These are phyloP conservation scores for Colletotrichum agaves DNA, from an alignment of 2,329 filamentous ascomycete genomes.

Conservation along the genomic window DNA sequence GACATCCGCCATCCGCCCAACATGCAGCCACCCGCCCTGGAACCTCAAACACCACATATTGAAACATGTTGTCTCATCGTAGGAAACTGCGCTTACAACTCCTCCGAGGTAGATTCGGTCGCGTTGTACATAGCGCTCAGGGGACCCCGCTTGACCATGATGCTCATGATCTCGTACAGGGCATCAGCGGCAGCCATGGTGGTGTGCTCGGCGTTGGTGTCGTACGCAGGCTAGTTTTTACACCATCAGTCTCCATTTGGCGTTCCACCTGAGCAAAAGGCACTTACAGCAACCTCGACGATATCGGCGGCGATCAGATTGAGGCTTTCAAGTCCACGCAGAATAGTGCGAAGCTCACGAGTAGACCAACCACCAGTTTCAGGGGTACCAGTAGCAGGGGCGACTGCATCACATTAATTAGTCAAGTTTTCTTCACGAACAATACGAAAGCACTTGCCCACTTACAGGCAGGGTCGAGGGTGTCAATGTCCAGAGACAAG, in stretches of 20 bases:
- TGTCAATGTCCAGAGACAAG: conserved; percentile 87
- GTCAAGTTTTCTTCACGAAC: background rate
- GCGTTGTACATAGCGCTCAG: conserved; percentile 55
- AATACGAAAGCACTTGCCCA: background rate
- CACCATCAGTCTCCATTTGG: background rate
- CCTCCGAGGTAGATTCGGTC: conserved; percentile 26
- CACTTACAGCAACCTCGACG: conserved; percentile 72
- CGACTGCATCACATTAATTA: conserved; percentile 56
- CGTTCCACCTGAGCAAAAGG: background rate
- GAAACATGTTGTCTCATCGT: background rate
- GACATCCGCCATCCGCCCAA: background rate
- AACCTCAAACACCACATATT: background rate
- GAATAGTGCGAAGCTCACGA: conserved; percentile 76
- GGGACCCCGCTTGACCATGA: conserved; percentile 84
- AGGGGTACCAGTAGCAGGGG: conserved; percentile 78
- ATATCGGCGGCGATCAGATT: conserved; percentile 78
- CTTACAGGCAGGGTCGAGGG: conserved; percentile 78
- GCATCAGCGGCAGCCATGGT: conserved; percentile 79
- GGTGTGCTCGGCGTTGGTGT: conserved; percentile 77
- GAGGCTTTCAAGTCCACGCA: conserved; percentile 74
- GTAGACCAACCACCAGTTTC: conserved; percentile 83
- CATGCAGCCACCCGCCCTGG: background rate
- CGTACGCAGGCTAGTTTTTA: conserved; percentile 66
- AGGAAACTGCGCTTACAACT: conserved; percentile 9
- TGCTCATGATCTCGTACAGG: conserved; percentile 81